A percentile compares a stretch with the other conserved stretches of the same genome.
These are phyloP conservation scores for Yamadazyma takamatsuzukensis DNA, from an alignment of 805 yeast genomes.

Conservation along the genomic window DNA sequence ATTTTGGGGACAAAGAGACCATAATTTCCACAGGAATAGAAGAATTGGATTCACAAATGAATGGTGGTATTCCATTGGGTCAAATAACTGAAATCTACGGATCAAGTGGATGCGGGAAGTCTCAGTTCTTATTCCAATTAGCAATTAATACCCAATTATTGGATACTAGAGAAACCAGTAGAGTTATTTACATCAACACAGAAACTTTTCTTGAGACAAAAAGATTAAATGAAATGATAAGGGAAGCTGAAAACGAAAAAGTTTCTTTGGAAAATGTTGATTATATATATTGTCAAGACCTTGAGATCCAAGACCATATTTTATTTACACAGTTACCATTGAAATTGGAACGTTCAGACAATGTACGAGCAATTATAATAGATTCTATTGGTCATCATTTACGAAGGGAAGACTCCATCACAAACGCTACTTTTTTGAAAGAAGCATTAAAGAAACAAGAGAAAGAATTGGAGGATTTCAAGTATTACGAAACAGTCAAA, in stretches of 20 bases:
- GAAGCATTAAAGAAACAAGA: slow-evolving; percentile 21
- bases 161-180: slow-evolving; percentile 6
- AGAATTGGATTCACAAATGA: slow-evolving; percentile 21
- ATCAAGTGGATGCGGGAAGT: slow-evolving; percentile 81
- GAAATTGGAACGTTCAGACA: slow-evolving; percentile 20
- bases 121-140: slow-evolving; percentile 71
- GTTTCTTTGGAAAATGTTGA: slow-evolving; percentile 22
- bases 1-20: slow-evolving; percentile 2
- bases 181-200: slow-evolving; percentile 67
- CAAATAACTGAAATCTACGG: slow-evolving; percentile 73
- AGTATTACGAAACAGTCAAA: slow-evolving; percentile 10
- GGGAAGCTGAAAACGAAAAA: slow-evolving; percentile 8
- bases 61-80: slow-evolving; percentile 30
- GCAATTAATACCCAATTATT: slow-evolving; percentile 50
- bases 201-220: slow-evolving; percentile 70
- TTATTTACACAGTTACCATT: slow-evolving; percentile 66
- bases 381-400: slow-evolving; percentile 86
- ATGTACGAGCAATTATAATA: slow-evolving; percentile 49
- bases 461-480: slow-evolving; percentile 3
- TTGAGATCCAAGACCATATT: slow-evolving; percentile 73
- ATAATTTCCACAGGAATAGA: slow-evolving; percentile 22
- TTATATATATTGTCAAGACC: slow-evolving; percentile 58
- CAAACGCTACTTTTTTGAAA: slow-evolving; percentile 34
- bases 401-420: slow-evolving; percentile 47
- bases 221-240: slow-evolving; percentile 41